Evolutionary conservation across 495 filamentous ascomycete genomes (phyloP).

Genomic region (Tetracladium marchalianum): DNA sequence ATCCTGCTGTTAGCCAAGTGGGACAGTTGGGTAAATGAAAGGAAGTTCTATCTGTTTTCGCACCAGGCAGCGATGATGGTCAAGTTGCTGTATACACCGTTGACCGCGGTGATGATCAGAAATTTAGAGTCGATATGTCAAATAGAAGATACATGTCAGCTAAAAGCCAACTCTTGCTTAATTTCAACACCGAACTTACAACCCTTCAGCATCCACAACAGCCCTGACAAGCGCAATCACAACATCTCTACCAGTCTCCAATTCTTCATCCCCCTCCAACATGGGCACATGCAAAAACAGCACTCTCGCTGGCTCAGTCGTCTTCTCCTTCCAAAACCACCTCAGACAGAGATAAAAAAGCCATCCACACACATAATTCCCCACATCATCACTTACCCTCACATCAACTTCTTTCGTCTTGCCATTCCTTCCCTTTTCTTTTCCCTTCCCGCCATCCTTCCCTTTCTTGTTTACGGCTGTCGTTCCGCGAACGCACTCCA

Average conservation of each 20-base stretch:
- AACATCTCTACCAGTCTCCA: slow-evolving; percentile 6
- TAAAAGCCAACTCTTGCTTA: no score
- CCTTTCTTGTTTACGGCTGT: background rate
- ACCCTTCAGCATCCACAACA: background rate
- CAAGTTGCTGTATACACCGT: no score
- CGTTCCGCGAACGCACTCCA: background rate
- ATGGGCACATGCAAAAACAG: slow-evolving; percentile 16
- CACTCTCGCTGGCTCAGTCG: background rate
- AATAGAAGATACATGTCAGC: no score
- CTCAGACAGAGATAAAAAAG: slow-evolving; percentile 20
- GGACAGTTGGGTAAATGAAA: no score
- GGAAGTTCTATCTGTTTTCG: no score
- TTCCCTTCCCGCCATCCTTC: background rate
- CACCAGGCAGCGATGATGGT: no score
- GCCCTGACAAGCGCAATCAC: slow-evolving; percentile 6
- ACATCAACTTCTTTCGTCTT: slow-evolving; percentile 8
- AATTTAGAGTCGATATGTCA: no score
- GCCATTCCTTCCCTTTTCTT: background rate
- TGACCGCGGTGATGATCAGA: no score
- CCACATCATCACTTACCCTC: slow-evolving; percentile 21
- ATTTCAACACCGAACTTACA: no score
- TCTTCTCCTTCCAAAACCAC: slow-evolving; percentile 4
- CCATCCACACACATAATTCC: slow-evolving; percentile 25
- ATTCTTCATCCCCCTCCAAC: slow-evolving; percentile 1
- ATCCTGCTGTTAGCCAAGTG: background rate